Percentiles rank a stretch among this genome's conserved stretches.
Evolutionary conservation across 1,284 basidiomycete species (phyloP).

Genomic region (Sporisorium graminicola): DNA sequence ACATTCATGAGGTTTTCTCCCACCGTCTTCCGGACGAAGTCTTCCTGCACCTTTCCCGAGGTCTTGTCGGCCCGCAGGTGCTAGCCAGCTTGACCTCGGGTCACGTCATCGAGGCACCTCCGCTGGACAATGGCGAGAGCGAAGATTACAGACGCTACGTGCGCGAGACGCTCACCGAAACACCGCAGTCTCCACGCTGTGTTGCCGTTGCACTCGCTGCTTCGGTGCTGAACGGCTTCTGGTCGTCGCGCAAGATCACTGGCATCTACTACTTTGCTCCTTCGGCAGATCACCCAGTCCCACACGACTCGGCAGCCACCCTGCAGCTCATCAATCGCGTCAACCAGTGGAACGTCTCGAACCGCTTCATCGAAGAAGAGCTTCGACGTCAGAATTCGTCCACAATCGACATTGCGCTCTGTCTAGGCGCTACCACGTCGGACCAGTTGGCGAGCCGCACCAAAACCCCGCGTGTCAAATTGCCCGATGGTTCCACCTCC

Average conservation of each 20-base stretch:
- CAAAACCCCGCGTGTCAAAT: slow-evolving; percentile 51
- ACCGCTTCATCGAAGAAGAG: slow-evolving; percentile 89
- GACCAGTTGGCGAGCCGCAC: slow-evolving; percentile 60
- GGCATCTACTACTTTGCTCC: slow-evolving; percentile 65
- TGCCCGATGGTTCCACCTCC: slow-evolving; percentile 38
- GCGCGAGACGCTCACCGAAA: slow-evolving; percentile 92
- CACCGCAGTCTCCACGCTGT: slow-evolving; percentile 88
- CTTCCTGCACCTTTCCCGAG: slow-evolving; percentile 94
- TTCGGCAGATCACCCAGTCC: slow-evolving; percentile 51
- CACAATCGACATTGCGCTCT: slow-evolving; percentile 97
- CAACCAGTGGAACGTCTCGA: slow-evolving; percentile 91
- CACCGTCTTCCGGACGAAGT: slow-evolving; percentile 94
- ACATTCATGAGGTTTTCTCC: slow-evolving; percentile 96
- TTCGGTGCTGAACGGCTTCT: slow-evolving; percentile 63
- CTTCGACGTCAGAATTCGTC: slow-evolving; percentile 93
- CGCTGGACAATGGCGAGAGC: slow-evolving; percentile 93
- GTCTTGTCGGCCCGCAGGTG: slow-evolving; percentile 86
- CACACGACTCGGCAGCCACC: slow-evolving; percentile 77
- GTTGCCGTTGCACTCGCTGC: slow-evolving; percentile 76
- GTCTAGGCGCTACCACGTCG: slow-evolving; percentile 83
- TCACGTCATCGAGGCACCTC: slow-evolving; percentile 85
- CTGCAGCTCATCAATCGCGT: slow-evolving; percentile 88
- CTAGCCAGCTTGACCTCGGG: slow-evolving; percentile 90
- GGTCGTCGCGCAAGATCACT: slow-evolving; percentile 61
- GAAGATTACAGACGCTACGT: slow-evolving; percentile 94